Percentiles rank a stretch among this genome's conserved stretches.
These are phyloP conservation scores for Plantago elongata DNA, from an alignment of 257 asterid species.

Conservation along the genomic window DNA sequence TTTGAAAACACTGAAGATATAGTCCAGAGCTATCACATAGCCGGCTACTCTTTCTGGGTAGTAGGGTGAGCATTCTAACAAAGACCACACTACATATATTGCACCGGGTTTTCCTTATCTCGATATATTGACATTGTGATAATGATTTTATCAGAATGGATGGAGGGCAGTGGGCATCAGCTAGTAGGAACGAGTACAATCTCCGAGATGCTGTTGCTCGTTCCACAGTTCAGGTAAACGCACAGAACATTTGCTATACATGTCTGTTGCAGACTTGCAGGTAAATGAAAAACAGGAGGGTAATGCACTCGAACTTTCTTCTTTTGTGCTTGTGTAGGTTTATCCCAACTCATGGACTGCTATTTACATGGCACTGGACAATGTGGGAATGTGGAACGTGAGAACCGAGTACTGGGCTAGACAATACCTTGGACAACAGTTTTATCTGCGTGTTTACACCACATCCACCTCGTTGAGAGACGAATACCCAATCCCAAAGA, in stretches of 20 bases:
- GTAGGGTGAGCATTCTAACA: constrained; percentile 61
- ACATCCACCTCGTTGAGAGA: constrained; percentile 68
- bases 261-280: no score
- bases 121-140: constrained; percentile 6
- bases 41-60: constrained; percentile 79
- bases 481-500: constrained; percentile 82
- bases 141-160: constrained; percentile 60
- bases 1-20: constrained; percentile 68
- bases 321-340: constrained; percentile 42
- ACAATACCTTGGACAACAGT: constrained; percentile 81
- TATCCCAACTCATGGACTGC: constrained; percentile 87
- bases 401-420: constrained; percentile 82
- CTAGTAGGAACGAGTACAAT: constrained; percentile 56
- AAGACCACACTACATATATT: not conserved
- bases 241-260: not conserved
- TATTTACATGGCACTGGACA: constrained; percentile 61
- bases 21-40: constrained; percentile 75
- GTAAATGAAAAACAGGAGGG: no score
- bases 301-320: not conserved
- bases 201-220: constrained; percentile 87
- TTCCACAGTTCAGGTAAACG: constrained; percentile 68
- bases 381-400: constrained; percentile 91
- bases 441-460: constrained; percentile 68
- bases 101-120: not conserved
- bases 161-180: constrained; percentile 76